These are phyloP conservation scores for Arthrinium puccinioides DNA, from an alignment of 2,329 filamentous ascomycete species.

Conservation along the genomic window DNA sequence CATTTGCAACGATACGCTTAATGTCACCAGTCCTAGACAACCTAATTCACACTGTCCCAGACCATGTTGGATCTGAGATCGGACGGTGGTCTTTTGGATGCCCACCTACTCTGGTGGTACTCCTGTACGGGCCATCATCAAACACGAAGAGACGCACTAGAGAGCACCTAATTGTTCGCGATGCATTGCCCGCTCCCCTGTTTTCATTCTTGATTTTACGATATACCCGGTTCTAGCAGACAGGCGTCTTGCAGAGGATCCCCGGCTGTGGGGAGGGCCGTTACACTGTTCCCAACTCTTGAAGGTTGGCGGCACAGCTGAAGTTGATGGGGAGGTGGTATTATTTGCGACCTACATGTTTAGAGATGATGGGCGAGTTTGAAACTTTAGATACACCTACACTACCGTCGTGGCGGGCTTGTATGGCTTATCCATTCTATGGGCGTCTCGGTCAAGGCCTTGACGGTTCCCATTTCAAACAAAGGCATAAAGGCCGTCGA, in stretches of 20 bases:
- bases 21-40: slow-evolving; percentile 23
- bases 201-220: slow-evolving; percentile 1
- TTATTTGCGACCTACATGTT: not conserved
- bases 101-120: not conserved
- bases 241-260: not conserved
- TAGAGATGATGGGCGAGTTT: no score
- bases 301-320: no score
- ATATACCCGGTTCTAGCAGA: slow-evolving; percentile 2
- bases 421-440: no score
- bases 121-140: not conserved
- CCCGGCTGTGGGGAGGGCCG: not conserved
- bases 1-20: slow-evolving; percentile 26
- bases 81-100: not conserved
- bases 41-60: slow-evolving; percentile 8
- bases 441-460: no score
- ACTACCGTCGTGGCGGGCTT: no score
- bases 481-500: no score
- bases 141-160: not conserved
- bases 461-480: no score
- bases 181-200: not conserved
- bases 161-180: not conserved
- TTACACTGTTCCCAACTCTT: no score
- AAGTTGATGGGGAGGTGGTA: not conserved
- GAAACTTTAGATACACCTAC: no score
- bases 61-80: no score